A percentile compares a stretch with the other conserved stretches of the same genome.
Evolutionary conservation across 208 protist species (phyloP).

Genomic region (Hexamita inflata): DNA sequence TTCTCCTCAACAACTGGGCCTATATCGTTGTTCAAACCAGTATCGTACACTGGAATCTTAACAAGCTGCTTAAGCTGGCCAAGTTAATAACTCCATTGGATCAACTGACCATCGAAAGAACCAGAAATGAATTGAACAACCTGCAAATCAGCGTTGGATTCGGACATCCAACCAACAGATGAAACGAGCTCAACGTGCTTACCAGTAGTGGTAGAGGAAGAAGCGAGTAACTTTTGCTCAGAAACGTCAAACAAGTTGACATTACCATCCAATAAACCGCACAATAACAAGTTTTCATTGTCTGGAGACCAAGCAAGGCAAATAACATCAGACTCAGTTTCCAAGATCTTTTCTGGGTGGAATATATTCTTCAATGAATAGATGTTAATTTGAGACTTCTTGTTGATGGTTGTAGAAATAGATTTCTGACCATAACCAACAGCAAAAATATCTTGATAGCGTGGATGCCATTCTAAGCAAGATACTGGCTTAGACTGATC

Average conservation of each 20-base stretch:
- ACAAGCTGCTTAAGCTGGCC: too few species aligned
- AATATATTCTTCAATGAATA: slow-evolving; percentile 23
- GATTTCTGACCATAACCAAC: not conserved
- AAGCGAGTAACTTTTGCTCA: not conserved
- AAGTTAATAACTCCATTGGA: too few species aligned
- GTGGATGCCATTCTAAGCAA: not conserved
- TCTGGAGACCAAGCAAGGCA: not conserved
- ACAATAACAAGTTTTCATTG: not conserved
- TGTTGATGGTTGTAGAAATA: not conserved
- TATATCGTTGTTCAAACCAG: not conserved
- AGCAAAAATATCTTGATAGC: slow-evolving; percentile 9
- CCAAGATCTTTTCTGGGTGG: not conserved
- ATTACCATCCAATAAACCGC: slow-evolving; percentile 15
- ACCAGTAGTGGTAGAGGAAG: not conserved
- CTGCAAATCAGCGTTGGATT: not conserved
- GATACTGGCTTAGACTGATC: not conserved
- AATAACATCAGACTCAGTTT: not conserved
- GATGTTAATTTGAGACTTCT: not conserved
- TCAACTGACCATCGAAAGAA: slow-evolving; percentile 6
- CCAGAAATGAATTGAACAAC: not conserved
- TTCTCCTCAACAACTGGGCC: not conserved
- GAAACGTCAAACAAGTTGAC: not conserved
- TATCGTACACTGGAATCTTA: too few species aligned
- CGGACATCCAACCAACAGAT: not conserved
- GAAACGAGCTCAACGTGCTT: not conserved